Evolutionary conservation across 1,284 basidiomycete genomes (phyloP), one percentile per base, ranked within the genome.

Genomic region (Austroboletus niveus): DNA sequence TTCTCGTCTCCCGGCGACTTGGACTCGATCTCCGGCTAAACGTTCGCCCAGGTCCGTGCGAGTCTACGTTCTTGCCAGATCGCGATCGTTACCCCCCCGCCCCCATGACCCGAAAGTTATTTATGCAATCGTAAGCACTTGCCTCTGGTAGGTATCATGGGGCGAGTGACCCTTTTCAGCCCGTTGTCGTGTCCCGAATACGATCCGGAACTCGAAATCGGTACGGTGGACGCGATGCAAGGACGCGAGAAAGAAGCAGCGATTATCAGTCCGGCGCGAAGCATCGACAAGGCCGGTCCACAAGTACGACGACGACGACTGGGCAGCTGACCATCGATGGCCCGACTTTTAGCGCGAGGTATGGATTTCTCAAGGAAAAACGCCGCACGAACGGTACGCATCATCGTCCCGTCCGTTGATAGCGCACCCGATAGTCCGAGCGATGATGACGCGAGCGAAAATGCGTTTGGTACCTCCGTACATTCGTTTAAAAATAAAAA

Each of bases 161-260:
- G 93, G 0, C 94, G 97, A 71, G 92, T 94, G 0, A 82, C 88
- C 0, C 76, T 94, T 10, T 73, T 96, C 47, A 81, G 89, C 0
- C 82, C 85, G 3, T 69, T 90, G 40, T 72, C 97, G 8, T 83
- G 88, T 15, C 82, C 86, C 0, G 63, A 71, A 17, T 80, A 87
- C 56, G 90, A 85, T 8, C 77, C 81, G 0, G 80, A 81, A 15
- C 77, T 96, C 5, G 93, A 95, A 57, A 92, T 95, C 45, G 94
- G 93, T 2, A 92, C 87, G 1, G 92, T 96, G 2, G 93, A 97
- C 63, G 93, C 92, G 0, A 89, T 96, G 83, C 94, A 97, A 72
- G 94, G 94, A 0, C 82, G 94, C 48, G 92, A 96, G 70, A 90
- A 91, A 59, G 89, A 97, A 50, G 92, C 91, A 0, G 82, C 97